These are phyloP conservation scores for Aureobasidium sp. DNA, from an alignment of 2,329 filamentous ascomycete species.

Conservation along the genomic window DNA sequence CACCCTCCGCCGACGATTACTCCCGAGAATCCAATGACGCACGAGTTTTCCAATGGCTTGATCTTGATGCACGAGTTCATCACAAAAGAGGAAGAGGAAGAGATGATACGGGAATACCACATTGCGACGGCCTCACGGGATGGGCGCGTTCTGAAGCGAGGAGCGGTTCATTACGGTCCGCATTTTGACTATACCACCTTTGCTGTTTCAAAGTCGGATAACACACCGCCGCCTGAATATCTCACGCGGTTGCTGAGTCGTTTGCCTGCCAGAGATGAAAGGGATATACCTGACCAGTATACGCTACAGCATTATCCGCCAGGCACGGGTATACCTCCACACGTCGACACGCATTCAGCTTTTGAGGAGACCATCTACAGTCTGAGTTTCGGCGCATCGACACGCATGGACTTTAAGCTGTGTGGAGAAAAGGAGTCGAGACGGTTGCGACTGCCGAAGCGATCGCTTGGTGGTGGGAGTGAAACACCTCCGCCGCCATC, in stretches of 20 bases:
- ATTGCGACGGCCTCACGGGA: background rate
- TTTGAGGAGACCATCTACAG: constrained; percentile 12
- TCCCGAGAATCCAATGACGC: background rate
- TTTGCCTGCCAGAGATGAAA: background rate
- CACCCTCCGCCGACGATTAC: background rate
- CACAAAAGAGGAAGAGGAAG: constrained; percentile 4
- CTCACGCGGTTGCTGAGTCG: constrained; percentile 3
- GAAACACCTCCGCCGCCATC: background rate
- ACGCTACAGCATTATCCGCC: constrained; percentile 8
- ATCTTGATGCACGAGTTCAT: constrained; percentile 7
- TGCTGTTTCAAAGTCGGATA: background rate
- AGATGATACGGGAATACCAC: constrained; percentile 9
- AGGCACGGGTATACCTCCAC: constrained; percentile 9
- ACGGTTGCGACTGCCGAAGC: constrained; percentile 2
- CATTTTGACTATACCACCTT: constrained; percentile 12
- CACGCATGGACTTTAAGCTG: constrained; percentile 2
- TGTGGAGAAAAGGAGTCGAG: constrained; percentile 8
- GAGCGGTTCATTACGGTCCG: constrained; percentile 6
- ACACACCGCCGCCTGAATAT: constrained; percentile 3
- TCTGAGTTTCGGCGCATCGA: constrained; percentile 6
- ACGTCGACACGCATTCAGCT: constrained; percentile 11
- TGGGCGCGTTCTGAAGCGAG: background rate
- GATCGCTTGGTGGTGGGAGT: constrained; percentile 4
- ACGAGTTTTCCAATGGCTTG: constrained; percentile 4
- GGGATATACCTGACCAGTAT: constrained; percentile 7